These are phyloP conservation scores for Punica granatum DNA, from an alignment of 345 rosid species.

Conservation along the genomic window DNA sequence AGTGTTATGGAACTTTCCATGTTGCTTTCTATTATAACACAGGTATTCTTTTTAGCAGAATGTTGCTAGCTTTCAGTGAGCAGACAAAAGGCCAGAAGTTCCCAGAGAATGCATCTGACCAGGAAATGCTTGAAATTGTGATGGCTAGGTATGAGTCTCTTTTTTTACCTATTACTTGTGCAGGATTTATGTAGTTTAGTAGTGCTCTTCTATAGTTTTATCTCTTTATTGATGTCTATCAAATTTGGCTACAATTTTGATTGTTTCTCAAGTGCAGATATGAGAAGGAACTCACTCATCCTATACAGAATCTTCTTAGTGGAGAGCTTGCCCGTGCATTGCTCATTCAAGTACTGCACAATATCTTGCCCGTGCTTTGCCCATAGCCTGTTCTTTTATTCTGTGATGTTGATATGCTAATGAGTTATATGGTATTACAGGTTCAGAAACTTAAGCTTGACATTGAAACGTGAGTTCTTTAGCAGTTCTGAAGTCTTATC, in stretches of 20 bases:
- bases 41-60: conserved; percentile 40
- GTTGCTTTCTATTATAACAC: neutral
- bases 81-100: conserved; percentile 65
- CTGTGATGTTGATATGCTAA: conserved; percentile 12
- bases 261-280: conserved; percentile 43
- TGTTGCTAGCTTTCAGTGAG: conserved; percentile 81
- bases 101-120: conserved; percentile 76
- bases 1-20: neutral
- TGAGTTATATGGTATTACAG: conserved; percentile 36
- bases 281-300: conserved; percentile 77
- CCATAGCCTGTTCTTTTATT: conserved; percentile 7
- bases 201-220: neutral
- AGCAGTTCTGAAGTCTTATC: conserved; percentile 12
- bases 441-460: conserved; percentile 94
- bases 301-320: conserved; percentile 72
- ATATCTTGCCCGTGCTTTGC: neutral
- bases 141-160: conserved; percentile 53
- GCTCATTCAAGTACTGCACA: conserved; percentile 72
- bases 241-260: neutral
- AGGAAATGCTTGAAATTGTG: conserved; percentile 85
- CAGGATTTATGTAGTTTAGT: neutral
- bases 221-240: neutral
- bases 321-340: conserved; percentile 98
- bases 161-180: neutral
- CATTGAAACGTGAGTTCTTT: conserved; percentile 73